Evolutionary conservation across 352 stramenopile genomes (phyloP).

Genomic region (Phytopythium vexans): DNA sequence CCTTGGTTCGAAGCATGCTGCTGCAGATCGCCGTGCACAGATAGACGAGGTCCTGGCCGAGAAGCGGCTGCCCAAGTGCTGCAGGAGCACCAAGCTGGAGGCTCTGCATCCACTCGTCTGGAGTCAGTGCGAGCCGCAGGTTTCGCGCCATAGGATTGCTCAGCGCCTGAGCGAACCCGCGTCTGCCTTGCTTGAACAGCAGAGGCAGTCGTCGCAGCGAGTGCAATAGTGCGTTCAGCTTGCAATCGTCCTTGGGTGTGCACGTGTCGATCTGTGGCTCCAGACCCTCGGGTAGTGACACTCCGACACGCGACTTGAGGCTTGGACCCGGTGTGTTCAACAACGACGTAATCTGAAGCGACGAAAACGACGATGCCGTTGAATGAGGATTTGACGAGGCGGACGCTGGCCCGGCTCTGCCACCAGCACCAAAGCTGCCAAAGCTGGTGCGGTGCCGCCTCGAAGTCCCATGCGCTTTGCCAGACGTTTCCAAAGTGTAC

Average conservation of each 20-base stretch:
- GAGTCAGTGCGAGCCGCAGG: constrained; percentile 36
- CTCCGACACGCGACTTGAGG: constrained; percentile 58
- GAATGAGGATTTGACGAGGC: constrained; percentile 8
- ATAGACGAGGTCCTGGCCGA: constrained; percentile 77
- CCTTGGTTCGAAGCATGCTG: constrained; percentile 72
- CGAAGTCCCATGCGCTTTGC: background rate
- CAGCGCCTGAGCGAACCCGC: constrained; percentile 50
- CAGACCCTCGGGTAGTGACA: constrained; percentile 62
- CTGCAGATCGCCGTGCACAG: constrained; percentile 72
- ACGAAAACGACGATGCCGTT: constrained; percentile 52
- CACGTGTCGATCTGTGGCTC: constrained; percentile 68
- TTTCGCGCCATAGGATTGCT: constrained; percentile 43
- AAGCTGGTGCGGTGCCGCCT: constrained; percentile 2
- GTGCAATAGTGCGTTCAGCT: constrained; percentile 66
- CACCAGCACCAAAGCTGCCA: constrained; percentile 11
- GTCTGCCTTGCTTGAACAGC: constrained; percentile 41
- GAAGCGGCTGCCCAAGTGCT: constrained; percentile 53
- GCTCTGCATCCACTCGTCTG: constrained; percentile 48
- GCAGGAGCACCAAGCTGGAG: constrained; percentile 44
- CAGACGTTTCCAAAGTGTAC: constrained; percentile 35
- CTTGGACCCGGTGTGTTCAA: constrained; percentile 48
- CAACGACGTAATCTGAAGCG: constrained; percentile 63
- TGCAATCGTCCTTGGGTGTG: constrained; percentile 74
- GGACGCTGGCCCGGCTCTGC: constrained; percentile 6
- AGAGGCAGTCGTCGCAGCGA: constrained; percentile 50